phyloP scores from a whole-genome alignment of 768 basidiomycete genomes.

The Phlebiopsis flavidoalba region DNA sequence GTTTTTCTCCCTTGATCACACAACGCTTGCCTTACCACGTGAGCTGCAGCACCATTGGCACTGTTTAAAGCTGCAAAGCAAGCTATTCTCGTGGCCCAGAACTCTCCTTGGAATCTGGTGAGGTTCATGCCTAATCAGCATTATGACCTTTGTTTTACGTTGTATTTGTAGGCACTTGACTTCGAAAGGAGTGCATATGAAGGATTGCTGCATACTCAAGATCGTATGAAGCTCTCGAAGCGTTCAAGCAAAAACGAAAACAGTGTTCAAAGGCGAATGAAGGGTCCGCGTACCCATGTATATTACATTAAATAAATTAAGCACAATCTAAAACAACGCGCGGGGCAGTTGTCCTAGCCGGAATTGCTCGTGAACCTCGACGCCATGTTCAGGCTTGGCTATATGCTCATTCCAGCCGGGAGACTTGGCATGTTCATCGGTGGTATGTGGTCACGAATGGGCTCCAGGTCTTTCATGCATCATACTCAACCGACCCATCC shows the following conservation, averaged over 20 bases:
- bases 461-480: conserved; percentile 89
- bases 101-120: conserved; percentile 59
- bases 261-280: conserved; percentile 71
- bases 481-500: conserved; percentile 67
- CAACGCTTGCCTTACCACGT: neutral
- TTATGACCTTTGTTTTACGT: neutral
- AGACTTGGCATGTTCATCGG: conserved; percentile 52
- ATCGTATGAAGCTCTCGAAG: conserved; percentile 80
- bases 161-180: conserved; percentile 61
- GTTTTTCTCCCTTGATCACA: conserved; percentile 9
- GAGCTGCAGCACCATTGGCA: conserved; percentile 70
- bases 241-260: conserved; percentile 79
- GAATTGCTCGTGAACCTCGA: conserved; percentile 31
- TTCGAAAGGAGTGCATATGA: conserved; percentile 88
- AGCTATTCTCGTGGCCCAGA: conserved; percentile 80
- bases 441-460: conserved; percentile 57
- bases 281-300: neutral
- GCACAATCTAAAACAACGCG: neutral
- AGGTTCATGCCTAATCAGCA: conserved; percentile 32
- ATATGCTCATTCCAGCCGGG: conserved; percentile 48
- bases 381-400: conserved; percentile 17
- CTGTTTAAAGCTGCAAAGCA: conserved; percentile 86
- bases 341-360: neutral
- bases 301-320: conserved; percentile 1
- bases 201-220: conserved; percentile 63